Evolutionary conservation across 495 filamentous ascomycete genomes (phyloP), one percentile per base, ranked within the genome.

Genomic region (Xylaria venustula): DNA sequence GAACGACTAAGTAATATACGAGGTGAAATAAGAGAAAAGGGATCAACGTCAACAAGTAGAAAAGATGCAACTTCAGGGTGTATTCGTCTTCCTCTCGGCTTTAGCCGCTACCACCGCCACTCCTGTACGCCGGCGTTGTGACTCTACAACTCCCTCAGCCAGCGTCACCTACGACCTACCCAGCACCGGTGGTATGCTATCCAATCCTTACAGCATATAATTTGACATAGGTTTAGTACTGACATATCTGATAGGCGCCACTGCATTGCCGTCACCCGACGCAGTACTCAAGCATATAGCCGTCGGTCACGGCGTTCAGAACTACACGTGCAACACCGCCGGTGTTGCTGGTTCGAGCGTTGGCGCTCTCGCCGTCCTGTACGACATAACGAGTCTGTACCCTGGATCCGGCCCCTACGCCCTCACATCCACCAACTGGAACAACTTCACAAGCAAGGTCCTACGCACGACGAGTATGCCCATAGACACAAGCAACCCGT

Each of bases 281-380:
- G 72, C 71, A 36, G 73, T 68, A 12, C 78, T 91, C 55, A 82
- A 84, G 71, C 81, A 83, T 69, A 79, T 91, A 64, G 83, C 81
- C 54, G 59, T 91, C 54, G 89, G 88, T 64, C 86, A 86, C 32
- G 89, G 89, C 54, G 85, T 87, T 61, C 89, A 92, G 66, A 92
- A 92, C 77, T 92, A 92, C 77, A 88, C 83, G 25, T 92, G 89
- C 70, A 58, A 66, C 8, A 54, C 65, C 14, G 55, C 64, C n/a
- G 65, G 73, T 47, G 64, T 70, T 61, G 1, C 58, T 67, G 17
- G 58, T 63, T 1, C 70, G 82, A 25, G 68, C 73, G 37, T 73
- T 37, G 89, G 89, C 23, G 89, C 89, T 25, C 74, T 85, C 17
- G 90, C 90, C 12, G 85, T 83, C 3, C 82, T 91, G 36, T 88